These are phyloP conservation scores for Limtongia smithiae DNA, from an alignment of 805 yeast genomes.

Conservation along the genomic window DNA sequence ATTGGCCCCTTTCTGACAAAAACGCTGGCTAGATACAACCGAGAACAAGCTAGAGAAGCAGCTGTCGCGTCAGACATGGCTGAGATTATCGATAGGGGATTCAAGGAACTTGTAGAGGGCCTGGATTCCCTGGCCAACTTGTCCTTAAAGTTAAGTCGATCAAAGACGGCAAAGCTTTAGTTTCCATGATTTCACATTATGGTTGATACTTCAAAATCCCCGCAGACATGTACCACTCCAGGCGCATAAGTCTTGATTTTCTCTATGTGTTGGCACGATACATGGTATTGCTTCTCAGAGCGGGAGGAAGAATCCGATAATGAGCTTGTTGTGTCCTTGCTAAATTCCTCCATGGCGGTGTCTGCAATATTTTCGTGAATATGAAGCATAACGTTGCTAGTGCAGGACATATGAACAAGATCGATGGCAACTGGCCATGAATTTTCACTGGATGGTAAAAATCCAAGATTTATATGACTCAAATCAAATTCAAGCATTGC, in stretches of 20 bases:
- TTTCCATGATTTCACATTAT: background rate
- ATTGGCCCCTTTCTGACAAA: conserved; percentile 8
- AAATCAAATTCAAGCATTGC: conserved; percentile 33
- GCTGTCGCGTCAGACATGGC: background rate
- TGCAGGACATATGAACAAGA: conserved; percentile 24
- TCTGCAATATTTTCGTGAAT: conserved; percentile 71
- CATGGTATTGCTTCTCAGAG: background rate
- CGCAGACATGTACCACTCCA: conserved; percentile 73
- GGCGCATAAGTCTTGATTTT: conserved; percentile 84
- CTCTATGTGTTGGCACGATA: conserved; percentile 46
- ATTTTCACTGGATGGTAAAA: conserved; percentile 65
- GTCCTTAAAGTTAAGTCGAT: too few species aligned
- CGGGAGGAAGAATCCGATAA: conserved; percentile 17
- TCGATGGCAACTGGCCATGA: conserved; percentile 53
- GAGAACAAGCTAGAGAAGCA: background rate
- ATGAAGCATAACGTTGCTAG: conserved; percentile 41
- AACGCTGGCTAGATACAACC: background rate
- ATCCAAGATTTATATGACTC: conserved; percentile 70
- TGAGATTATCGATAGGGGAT: background rate
- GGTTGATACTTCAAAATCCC: conserved; percentile 38
- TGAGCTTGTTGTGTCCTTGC: conserved; percentile 22
- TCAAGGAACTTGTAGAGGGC: background rate
- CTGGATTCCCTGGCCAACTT: too few species aligned
- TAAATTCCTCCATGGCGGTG: conserved; percentile 41
- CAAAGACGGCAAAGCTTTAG: too few species aligned